A percentile compares a stretch with the other conserved stretches of the same genome.
Evolutionary conservation across 768 basidiomycete species (phyloP).

Genomic region (Lentinula aciculospora): DNA sequence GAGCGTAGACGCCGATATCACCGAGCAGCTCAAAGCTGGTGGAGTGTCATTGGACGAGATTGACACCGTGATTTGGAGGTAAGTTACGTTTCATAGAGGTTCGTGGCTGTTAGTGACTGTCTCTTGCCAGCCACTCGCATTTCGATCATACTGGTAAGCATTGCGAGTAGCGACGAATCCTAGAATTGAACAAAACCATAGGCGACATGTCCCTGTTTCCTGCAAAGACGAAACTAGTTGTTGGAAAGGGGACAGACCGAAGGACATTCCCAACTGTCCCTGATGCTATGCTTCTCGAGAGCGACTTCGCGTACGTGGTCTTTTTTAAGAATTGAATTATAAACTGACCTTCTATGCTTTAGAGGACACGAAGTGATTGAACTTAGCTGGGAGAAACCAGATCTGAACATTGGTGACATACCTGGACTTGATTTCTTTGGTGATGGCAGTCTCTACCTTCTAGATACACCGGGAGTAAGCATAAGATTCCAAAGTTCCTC

Average conservation of each 20-base stretch:
- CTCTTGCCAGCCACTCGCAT: constrained; percentile 11
- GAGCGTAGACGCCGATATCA: constrained; percentile 10
- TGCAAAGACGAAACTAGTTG: constrained; percentile 11
- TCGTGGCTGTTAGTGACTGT: not conserved
- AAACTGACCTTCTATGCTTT: not conserved
- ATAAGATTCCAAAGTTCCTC: not conserved
- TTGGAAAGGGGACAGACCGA: constrained; percentile 9
- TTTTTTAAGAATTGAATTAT: not conserved
- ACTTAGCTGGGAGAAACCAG: constrained; percentile 8
- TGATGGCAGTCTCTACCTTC: constrained; percentile 18
- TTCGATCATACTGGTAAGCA: constrained; percentile 15
- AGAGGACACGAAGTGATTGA: constrained; percentile 14
- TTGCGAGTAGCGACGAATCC: not conserved
- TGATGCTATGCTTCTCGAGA: constrained; percentile 10
- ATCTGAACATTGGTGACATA: constrained; percentile 14
- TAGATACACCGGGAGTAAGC: constrained; percentile 17
- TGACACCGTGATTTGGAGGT: constrained; percentile 18
- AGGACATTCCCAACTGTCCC: constrained; percentile 5
- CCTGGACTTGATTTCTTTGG: constrained; percentile 16
- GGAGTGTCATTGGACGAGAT: constrained; percentile 12
- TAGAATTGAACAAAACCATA: not conserved
- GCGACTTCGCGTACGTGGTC: constrained; percentile 13
- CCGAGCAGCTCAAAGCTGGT: constrained; percentile 10
- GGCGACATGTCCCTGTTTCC: constrained; percentile 18
- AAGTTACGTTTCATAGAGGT: not conserved